Evolutionary conservation across 1,139 yeast genomes (phyloP).

Genomic region (Candida sanyaensis): DNA sequence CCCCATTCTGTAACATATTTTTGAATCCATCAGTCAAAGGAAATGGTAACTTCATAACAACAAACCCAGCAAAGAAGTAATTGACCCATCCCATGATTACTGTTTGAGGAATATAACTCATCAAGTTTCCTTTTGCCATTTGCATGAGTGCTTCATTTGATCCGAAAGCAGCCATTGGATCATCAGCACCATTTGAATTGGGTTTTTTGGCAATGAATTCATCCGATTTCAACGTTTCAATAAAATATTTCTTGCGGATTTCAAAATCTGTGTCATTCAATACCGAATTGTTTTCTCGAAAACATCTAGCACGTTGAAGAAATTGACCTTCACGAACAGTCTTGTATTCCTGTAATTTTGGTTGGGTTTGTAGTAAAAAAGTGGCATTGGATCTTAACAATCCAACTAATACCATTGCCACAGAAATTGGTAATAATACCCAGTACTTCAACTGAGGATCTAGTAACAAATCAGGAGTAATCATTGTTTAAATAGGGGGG

Average conservation of each 20-base stretch:
- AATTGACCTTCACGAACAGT: constrained; percentile 64
- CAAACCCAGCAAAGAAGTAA: constrained; percentile 89
- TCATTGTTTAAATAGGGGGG: constrained; percentile 8
- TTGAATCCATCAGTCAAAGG: constrained; percentile 89
- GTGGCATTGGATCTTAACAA: constrained; percentile 73
- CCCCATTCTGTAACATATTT: constrained; percentile 88
- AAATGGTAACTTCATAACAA: constrained; percentile 59
- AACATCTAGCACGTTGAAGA: constrained; percentile 54
- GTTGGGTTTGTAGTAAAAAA: constrained; percentile 55
- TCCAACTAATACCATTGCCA: constrained; percentile 92
- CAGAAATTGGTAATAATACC: constrained; percentile 88
- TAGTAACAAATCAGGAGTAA: constrained; percentile 44
- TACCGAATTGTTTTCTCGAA: constrained; percentile 50
- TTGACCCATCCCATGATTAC: constrained; percentile 96
- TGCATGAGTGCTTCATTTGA: constrained; percentile 75
- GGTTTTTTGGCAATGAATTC: constrained; percentile 50
- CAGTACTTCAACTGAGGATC: constrained; percentile 86
- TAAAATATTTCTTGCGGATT: constrained; percentile 45
- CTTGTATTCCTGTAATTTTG: constrained; percentile 54
- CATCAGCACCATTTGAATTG: constrained; percentile 43
- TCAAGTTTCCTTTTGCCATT: constrained; percentile 79
- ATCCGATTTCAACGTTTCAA: constrained; percentile 51
- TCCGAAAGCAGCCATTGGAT: constrained; percentile 57
- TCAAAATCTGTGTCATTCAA: constrained; percentile 50
- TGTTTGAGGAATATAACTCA: constrained; percentile 89